Conservation (phyloP, 1,139 yeast species). For the Saccharomyces hybrid region DNA sequence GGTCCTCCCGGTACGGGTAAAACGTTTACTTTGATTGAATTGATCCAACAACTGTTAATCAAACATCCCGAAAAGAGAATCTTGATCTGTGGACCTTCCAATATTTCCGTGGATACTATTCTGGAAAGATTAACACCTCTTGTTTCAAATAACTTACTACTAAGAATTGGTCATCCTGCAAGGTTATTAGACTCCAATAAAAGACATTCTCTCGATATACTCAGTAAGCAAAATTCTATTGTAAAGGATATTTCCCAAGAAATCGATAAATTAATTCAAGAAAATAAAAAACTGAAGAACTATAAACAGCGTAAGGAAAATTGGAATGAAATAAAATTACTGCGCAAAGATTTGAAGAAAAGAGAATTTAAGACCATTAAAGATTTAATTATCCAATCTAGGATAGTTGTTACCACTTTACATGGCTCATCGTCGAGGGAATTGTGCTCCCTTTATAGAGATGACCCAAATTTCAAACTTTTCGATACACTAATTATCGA, state of each 20-base stretch:
- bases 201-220: conserved; percentile 68
- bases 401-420: conserved; percentile 71
- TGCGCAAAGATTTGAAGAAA: conserved; percentile 58
- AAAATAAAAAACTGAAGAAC: conserved; percentile 56
- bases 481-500: conserved; percentile 85
- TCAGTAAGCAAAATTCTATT: conserved; percentile 51
- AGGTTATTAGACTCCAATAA: conserved; percentile 57
- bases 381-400: conserved; percentile 52
- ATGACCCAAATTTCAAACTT: conserved; percentile 28
- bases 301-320: conserved; percentile 58
- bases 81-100: conserved; percentile 90
- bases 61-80: conserved; percentile 51
- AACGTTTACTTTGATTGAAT: conserved; percentile 80
- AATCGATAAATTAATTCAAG: conserved; percentile 51
- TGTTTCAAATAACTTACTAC: conserved; percentile 46
- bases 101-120: conserved; percentile 89
- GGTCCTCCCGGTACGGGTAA: conserved; percentile 82
- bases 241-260: conserved; percentile 64
- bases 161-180: conserved; percentile 92
- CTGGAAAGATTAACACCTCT: conserved; percentile 61
- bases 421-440: conserved; percentile 83
- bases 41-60: conserved; percentile 63
- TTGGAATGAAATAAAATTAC: conserved; percentile 60
- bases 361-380: conserved; percentile 60
- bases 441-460: conserved; percentile 41